Conservation (phyloP, 345 rosid genomes). For the Populus pruinosa region DNA sequence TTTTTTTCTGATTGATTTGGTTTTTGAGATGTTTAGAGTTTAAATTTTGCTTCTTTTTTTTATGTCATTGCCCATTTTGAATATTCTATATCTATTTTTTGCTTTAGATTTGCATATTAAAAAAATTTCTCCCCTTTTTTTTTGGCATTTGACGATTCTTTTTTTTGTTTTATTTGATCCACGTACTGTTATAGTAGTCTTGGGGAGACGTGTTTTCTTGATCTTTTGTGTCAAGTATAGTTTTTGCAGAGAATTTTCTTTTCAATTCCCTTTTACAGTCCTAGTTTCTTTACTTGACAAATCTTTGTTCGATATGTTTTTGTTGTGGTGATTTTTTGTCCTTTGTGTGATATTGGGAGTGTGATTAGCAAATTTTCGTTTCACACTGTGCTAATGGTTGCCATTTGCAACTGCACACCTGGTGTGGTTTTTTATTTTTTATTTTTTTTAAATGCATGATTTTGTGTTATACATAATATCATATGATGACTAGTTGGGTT, state of each 20-base stretch:
- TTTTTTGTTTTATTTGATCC: neutral
- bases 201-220: neutral
- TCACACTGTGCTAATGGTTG: neutral
- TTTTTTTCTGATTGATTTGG: neutral
- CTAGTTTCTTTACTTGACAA: neutral
- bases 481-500: neutral
- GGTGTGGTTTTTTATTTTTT: neutral
- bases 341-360: neutral
- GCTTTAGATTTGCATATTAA: conserved; percentile 10
- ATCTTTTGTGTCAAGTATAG: neutral
- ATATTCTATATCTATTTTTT: conserved; percentile 19
- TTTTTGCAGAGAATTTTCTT: neutral
- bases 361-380: neutral
- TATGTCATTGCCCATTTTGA: neutral
- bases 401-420: neutral
- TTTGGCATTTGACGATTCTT: neutral
- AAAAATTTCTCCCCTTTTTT: neutral
- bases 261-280: neutral
- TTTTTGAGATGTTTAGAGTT: neutral
- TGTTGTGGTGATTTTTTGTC: neutral
- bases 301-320: neutral
- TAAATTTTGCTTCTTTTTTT: conserved; percentile 6
- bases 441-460: too few relatives aligned
- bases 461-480: neutral
- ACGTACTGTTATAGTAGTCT: neutral